Base-by-base conservation (phyloP, 106 monocot species). In the Dactylorhiza incarnata region DNA sequence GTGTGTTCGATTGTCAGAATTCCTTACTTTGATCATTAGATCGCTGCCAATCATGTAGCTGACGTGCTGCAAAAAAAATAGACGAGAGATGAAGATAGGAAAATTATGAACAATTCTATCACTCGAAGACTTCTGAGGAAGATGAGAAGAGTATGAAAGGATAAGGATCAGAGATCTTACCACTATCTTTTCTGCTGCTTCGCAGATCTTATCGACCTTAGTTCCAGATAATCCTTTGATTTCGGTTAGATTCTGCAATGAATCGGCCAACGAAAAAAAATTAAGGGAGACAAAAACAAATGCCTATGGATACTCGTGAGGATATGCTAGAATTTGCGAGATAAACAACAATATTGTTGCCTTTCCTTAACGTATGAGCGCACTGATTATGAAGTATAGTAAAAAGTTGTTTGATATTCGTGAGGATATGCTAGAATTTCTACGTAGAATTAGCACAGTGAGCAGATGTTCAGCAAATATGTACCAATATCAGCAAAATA, bases 171-270 rank as follows among this genome's bases (percentile, higher is more conserved):
- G 37, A 44, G 54, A 9, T 96, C 95, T 4, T n/a, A n/a, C n/a
- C n/a, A n/a, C n/a, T n/a, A n/a, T n/a, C n/a, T n/a, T n/a, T n/a
- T n/a, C n/a, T n/a, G 91, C 91, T 1, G 93, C 93, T 73, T 93
- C 93, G 26, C 91, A 93, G 43, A 97, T 97, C 83, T 97, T 97
- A 44, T 97, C 96, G 2, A 97, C 96, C 66, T 97, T 97, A 7
- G 96, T 91, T 80, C 93, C 96, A 7, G 96, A 97, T 70, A 97
- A 89, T 44, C 96, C 96, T 76, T 97, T 97, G 62, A 97, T 97
- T 53, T 85, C 87, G 0, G 96, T 97, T 68, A 97, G 80, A 76
- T 44, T 91, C 96, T 97, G 77, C 26, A 49, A 29, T 65, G 29
- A 25, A 58, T 49, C 17, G 24, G 23, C 43, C 7, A 49, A 10